Evolutionary conservation across 2,329 filamentous ascomycete species (phyloP), one percentile per base, ranked within the genome.

Genomic region (Thelonectria blattea): DNA sequence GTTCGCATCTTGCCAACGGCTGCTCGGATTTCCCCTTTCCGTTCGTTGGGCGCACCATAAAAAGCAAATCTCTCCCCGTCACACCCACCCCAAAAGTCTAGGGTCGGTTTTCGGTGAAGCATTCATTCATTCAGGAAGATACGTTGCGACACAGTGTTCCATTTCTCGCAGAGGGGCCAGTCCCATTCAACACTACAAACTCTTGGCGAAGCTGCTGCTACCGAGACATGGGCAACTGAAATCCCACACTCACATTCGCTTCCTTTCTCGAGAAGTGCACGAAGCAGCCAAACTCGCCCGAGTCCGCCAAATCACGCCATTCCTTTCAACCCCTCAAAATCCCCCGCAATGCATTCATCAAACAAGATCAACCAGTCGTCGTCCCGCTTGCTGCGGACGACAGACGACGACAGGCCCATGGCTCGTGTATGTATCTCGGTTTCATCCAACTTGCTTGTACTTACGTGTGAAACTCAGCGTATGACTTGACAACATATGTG

Each of bases 311-410:
- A 53, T 22, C 17, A 41, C 41, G 17, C 10, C 41, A 14, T 10
- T 17, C 17, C n/a, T n/a, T 37, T n/a, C 30, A 30, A 52, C 41
- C 27, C n/a, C n/a, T n/a, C n/a, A n/a, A n/a, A n/a, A n/a, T 14
- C 30, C 11, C 14, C 15, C 5, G 42, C 34, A 22, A 54, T 54
- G 52, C 27, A 10, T 10, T 15, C n/a, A 47, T 15, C n/a, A 47
- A 49, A 34, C 52, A 55, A 47, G 22, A 42, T 55, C 34, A 55
- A 55, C 18, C 94, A 98, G 80, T 97, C 95, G 60, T 97, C 93
- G 22, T 97, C 93, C 69, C 88, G 94, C 75, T 82, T 98, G 72
- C 84, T 98, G 82, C 93, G 94, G 77, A 97, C 97, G 93, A 97
- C 94, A 76, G 91, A 94, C 72, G 94, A 98, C 83, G 94, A 97